Evolutionary conservation across 192 early-diverging fungal genomes (phyloP).

Genomic region (Linderina pennispora): DNA sequence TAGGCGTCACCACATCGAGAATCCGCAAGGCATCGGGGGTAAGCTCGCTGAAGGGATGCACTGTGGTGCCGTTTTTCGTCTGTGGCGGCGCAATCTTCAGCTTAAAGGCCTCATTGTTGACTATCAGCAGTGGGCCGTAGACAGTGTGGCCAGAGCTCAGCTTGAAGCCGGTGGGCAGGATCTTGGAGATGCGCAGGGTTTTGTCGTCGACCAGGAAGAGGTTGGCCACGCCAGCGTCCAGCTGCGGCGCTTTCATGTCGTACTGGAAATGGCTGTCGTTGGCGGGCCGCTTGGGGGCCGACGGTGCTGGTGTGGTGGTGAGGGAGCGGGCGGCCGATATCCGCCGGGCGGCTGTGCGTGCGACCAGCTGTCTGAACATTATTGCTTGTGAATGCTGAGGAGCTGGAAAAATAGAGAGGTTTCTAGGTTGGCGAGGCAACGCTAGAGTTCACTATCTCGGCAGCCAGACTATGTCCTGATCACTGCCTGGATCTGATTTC

Average conservation of each 20-base stretch:
- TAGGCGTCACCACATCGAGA: constrained; percentile 27
- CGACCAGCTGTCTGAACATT: too few relatives aligned
- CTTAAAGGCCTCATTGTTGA: constrained; percentile 41
- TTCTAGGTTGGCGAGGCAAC: too few relatives aligned
- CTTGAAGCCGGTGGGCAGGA: constrained; percentile 31
- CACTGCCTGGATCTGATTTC: background rate
- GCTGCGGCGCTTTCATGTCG: constrained; percentile 43
- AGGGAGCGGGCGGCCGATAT: too few relatives aligned
- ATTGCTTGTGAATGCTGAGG: too few relatives aligned
- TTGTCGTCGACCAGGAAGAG: constrained; percentile 29
- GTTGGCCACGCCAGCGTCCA: constrained; percentile 42
- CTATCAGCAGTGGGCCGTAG: constrained; percentile 34
- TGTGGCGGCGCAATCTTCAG: constrained; percentile 38
- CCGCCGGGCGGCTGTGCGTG: too few relatives aligned
- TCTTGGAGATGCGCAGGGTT: constrained; percentile 19
- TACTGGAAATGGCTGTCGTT: constrained; percentile 19
- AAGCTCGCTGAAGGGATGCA: constrained; percentile 21
- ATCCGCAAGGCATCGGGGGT: constrained; percentile 16
- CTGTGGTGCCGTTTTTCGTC: constrained; percentile 7
- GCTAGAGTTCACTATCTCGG: too few relatives aligned
- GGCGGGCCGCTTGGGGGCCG: too few relatives aligned
- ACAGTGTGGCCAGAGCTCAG: constrained; percentile 21
- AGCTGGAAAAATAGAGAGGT: too few relatives aligned
- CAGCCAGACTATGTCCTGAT: too few relatives aligned
- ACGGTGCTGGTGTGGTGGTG: too few relatives aligned